Evolutionary conservation across 768 basidiomycete genomes (phyloP).

Genomic region (Heimioporus sp.): DNA sequence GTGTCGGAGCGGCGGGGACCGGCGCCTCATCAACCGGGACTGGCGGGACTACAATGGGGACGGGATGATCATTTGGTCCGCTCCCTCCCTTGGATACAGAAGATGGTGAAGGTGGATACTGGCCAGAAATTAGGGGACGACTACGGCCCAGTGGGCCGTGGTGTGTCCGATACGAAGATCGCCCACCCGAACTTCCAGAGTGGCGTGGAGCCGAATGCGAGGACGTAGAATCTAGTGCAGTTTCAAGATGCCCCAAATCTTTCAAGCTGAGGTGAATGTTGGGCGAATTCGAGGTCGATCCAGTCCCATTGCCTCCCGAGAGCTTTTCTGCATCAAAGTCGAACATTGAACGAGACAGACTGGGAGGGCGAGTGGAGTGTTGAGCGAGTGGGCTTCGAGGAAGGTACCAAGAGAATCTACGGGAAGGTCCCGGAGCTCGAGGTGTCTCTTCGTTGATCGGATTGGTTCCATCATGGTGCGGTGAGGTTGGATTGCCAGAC

Average conservation of each 20-base stretch:
- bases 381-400: too few species aligned
- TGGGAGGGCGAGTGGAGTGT: neutral
- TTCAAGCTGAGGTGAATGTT: neutral
- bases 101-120: neutral
- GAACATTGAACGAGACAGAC: neutral
- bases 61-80: neutral
- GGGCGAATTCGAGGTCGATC: neutral
- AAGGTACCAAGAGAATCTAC: too few species aligned
- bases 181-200: slow-evolving; percentile 13
- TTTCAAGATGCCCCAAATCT: neutral
- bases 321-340: neutral
- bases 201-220: too few species aligned
- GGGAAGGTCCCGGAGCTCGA: too few species aligned
- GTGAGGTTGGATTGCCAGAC: too few species aligned
- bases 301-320: neutral
- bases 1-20: neutral
- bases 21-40: neutral
- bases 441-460: too few species aligned
- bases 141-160: slow-evolving; percentile 11
- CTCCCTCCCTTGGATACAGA: neutral
- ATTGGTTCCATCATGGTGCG: too few species aligned
- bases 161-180: slow-evolving; percentile 20
- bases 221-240: neutral
- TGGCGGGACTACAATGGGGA: slow-evolving; percentile 3
- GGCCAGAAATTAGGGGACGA: slow-evolving; percentile 4